Evolutionary conservation across 2,329 filamentous ascomycete species (phyloP), one percentile per base, ranked within the genome.

Genomic region (Claviceps sp.): DNA sequence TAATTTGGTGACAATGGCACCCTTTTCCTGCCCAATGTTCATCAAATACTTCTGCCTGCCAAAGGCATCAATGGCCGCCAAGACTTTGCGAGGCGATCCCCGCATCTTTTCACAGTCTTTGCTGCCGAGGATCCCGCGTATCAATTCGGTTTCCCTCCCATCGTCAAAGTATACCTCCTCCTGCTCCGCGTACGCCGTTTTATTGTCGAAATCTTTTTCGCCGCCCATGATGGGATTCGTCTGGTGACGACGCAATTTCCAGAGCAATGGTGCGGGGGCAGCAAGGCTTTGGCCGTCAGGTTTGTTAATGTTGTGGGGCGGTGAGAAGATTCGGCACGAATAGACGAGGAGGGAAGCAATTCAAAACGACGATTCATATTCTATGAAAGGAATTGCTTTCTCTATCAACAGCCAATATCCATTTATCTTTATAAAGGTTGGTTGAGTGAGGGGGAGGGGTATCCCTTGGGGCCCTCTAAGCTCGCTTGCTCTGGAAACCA

Each of bases 21-120:
- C 86, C 67, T 93, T 93, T 61, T 81, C 74, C 58, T 82, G 75
- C 42, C 87, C 87, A 2, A 93, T 79, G 57, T 89, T 91, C 83
- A 91, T 91, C 49, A 91, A 75, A 56, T 84, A 86, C 16, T 16
- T 44, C 13, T 47, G 16, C 14, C 59, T 60, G 18, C 61, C 69
- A 58, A 66, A 91, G 50, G 85, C 78, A 60, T 91, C 85, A 63
- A 91, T 89, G 30, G 79, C 79, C 26, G 74, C 71, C 0, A 90
- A 71, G 1, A 91, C 77, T 52, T 74, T 75, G 16, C 74, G 62
- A 0, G 86, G 85, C 20, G 78, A 81, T 20, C 78, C 80, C 49
- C 82, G 74, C 52, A 89, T 74, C 49, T 79, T 69, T 2, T 83
- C 76, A 30, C 87, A 66, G 54, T 84, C 72, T 1, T 79, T 72